These are phyloP conservation scores for Borealophlyctis nickersoniae DNA, from an alignment of 192 early-diverging fungal species.

Conservation along the genomic window DNA sequence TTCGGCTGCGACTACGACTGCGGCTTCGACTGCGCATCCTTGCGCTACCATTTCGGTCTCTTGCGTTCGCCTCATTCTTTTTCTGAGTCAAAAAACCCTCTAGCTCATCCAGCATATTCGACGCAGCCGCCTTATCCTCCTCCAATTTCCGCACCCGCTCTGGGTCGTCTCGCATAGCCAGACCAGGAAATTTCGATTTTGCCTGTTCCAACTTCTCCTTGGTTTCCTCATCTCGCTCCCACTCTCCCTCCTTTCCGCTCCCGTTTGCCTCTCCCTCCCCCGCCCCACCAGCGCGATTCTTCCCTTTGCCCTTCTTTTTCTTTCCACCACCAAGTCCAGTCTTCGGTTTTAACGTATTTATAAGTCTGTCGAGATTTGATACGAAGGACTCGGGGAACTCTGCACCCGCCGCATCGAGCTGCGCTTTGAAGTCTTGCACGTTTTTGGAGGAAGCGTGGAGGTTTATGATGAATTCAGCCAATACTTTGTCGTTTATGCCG, in stretches of 20 bases:
- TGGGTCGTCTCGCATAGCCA: constrained; percentile 53
- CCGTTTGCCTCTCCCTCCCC: not conserved
- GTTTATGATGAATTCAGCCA: constrained; percentile 90
- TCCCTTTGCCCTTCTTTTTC: constrained; percentile 36
- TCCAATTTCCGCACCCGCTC: constrained; percentile 30
- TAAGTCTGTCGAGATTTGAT: constrained; percentile 80
- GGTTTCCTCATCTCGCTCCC: constrained; percentile 33
- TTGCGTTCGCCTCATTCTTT: constrained; percentile 18
- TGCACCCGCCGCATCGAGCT: constrained; percentile 66
- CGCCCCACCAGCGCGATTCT: constrained; percentile 15
- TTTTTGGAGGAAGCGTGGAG: constrained; percentile 71
- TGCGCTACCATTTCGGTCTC: constrained; percentile 9
- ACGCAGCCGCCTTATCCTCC: constrained; percentile 46
- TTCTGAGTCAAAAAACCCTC: constrained; percentile 43
- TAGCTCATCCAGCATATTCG: constrained; percentile 57
- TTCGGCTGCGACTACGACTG: constrained; percentile 22
- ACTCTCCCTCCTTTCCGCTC: constrained; percentile 13
- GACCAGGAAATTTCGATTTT: constrained; percentile 67
- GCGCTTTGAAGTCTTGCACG: constrained; percentile 59
- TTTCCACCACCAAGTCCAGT: constrained; percentile 4
- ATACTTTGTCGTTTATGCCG: constrained; percentile 82
- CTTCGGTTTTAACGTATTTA: constrained; percentile 70
- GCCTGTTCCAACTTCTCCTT: constrained; percentile 32
- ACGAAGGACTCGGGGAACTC: constrained; percentile 85
- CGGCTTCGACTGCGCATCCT: constrained; percentile 5